Evolutionary conservation across 2,329 filamentous ascomycete species (phyloP).

Genomic region (Drechslerella coelobrocha): DNA sequence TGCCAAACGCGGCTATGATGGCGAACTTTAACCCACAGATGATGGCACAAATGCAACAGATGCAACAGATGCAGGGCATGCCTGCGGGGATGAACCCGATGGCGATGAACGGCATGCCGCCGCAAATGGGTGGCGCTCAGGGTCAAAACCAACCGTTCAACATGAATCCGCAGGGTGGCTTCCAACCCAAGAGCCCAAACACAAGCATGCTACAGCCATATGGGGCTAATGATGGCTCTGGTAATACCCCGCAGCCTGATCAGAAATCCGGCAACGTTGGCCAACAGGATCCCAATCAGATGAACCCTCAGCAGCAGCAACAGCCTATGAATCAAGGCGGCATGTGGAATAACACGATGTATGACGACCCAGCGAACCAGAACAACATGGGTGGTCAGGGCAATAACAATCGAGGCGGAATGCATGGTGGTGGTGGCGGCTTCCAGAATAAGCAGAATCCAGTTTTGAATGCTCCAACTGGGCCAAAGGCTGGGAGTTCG

Average conservation of each 20-base stretch:
- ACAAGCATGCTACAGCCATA: conserved; percentile 59
- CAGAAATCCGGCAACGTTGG: conserved; percentile 44
- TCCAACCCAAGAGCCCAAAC: conserved; percentile 57
- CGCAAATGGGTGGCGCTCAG: conserved; percentile 56
- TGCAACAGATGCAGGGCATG: conserved; percentile 70
- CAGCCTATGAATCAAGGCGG: conserved; percentile 51
- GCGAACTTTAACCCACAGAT: conserved; percentile 45
- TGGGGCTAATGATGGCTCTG: conserved; percentile 52
- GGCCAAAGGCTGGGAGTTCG: conserved; percentile 60
- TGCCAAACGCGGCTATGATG: conserved; percentile 57
- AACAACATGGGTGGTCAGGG: conserved; percentile 37
- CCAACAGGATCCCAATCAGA: conserved; percentile 15
- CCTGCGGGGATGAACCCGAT: conserved; percentile 58
- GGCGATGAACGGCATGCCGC: conserved; percentile 59
- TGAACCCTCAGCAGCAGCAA: conserved; percentile 52
- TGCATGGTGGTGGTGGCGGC: conserved; percentile 59
- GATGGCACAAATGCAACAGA: conserved; percentile 66
- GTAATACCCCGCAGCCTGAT: conserved; percentile 55
- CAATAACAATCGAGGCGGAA: conserved; percentile 24
- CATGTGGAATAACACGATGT: conserved; percentile 52
- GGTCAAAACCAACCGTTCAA: conserved; percentile 63
- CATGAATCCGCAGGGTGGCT: conserved; percentile 59
- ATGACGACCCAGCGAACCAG: conserved; percentile 39
- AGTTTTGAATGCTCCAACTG: conserved; percentile 55
- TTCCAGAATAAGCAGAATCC: conserved; percentile 57